Percentiles rank a stretch among this genome's conserved stretches.
These are phyloP conservation scores for Candida anutae DNA, from an alignment of 1,139 yeast species.

Conservation along the genomic window DNA sequence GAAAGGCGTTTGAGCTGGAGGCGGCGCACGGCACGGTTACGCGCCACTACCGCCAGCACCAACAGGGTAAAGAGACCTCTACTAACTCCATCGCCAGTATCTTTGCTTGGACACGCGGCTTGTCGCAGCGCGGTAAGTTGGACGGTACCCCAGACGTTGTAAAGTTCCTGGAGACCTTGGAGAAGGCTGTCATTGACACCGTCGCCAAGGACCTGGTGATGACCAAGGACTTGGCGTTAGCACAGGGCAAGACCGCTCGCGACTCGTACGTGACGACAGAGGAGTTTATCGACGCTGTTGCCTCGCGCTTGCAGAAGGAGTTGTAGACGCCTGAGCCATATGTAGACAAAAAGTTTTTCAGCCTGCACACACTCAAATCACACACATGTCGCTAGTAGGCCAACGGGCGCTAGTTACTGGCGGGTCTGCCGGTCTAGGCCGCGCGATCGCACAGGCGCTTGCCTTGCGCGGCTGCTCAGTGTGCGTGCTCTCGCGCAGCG, in stretches of 20 bases:
- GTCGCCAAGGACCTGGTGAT: constrained; percentile 67
- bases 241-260: constrained; percentile 61
- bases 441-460: constrained; percentile 50
- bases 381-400: constrained; percentile 6
- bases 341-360: neutral
- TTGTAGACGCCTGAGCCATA: constrained; percentile 7
- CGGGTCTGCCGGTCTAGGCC: constrained; percentile 80
- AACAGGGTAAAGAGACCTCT: constrained; percentile 77
- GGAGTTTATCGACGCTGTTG: constrained; percentile 69
- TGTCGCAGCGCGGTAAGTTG: constrained; percentile 71
- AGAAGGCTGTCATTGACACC: constrained; percentile 62
- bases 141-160: constrained; percentile 67
- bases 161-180: constrained; percentile 57
- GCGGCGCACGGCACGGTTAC: constrained; percentile 89
- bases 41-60: constrained; percentile 78
- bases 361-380: neutral
- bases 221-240: constrained; percentile 79
- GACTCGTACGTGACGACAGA: constrained; percentile 65
- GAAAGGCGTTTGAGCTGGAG: constrained; percentile 74
- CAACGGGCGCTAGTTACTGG: constrained; percentile 67
- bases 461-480: constrained; percentile 58
- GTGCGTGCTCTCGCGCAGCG: constrained; percentile 53
- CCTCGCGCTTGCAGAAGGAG: constrained; percentile 36
- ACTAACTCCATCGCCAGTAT: constrained; percentile 82
- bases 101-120: constrained; percentile 83